These are phyloP conservation scores for Stagonosporopsis rhizophila DNA, from an alignment of 2,329 filamentous ascomycete genomes.

Conservation along the genomic window DNA sequence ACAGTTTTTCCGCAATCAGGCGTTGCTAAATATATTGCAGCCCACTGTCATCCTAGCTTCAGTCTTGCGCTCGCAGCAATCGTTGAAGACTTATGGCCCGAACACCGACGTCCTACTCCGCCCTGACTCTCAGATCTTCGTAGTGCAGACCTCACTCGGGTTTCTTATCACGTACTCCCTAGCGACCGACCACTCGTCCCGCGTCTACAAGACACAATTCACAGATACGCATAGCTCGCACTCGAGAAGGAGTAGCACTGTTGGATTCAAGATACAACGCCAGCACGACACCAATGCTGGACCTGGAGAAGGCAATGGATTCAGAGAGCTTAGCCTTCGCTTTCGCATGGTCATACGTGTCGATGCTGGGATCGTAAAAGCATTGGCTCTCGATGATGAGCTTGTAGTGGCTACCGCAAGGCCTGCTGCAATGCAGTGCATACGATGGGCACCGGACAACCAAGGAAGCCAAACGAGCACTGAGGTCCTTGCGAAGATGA, in stretches of 20 bases:
- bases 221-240: constrained; percentile 58
- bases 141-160: constrained; percentile 83
- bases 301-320: constrained; percentile 80
- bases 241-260: constrained; percentile 58
- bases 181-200: constrained; percentile 79
- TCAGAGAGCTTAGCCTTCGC: constrained; percentile 85
- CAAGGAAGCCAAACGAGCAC: constrained; percentile 86
- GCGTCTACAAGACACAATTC: constrained; percentile 86
- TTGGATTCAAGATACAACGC: constrained; percentile 49
- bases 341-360: constrained; percentile 99
- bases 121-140: constrained; percentile 89
- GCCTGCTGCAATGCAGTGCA: constrained; percentile 94
- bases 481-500: constrained; percentile 85
- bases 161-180: constrained; percentile 95
- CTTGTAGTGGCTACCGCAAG: constrained; percentile 89
- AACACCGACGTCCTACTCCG: constrained; percentile 86
- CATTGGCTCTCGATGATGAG: constrained; percentile 89
- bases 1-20: constrained; percentile 18
- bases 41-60: constrained; percentile 88
- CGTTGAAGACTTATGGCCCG: constrained; percentile 80
- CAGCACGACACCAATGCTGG: constrained; percentile 59
- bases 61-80: constrained; percentile 80
- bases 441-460: constrained; percentile 88
- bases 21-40: constrained; percentile 56
- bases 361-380: constrained; percentile 89